Conservation (phyloP, 257 asterid genomes). For the Solanum etuberosum region DNA sequence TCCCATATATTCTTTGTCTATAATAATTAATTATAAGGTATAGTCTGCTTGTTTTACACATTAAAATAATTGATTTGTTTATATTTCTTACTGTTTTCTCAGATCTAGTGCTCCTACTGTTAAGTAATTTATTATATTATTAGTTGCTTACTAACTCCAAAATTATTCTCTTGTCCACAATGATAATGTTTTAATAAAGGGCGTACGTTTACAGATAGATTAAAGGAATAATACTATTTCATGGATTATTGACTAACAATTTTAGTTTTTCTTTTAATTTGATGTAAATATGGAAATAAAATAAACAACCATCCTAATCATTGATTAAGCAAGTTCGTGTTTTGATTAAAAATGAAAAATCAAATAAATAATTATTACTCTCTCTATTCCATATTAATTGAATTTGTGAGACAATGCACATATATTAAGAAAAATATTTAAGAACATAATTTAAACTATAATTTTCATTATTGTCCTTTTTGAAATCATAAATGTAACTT, state of each 20-base stretch:
- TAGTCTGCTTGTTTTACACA: background rate
- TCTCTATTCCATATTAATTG: too few species aligned
- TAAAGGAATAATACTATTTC: background rate
- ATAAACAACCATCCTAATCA: background rate
- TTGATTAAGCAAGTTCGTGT: background rate
- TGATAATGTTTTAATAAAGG: background rate
- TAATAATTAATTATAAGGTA: background rate
- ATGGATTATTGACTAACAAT: background rate
- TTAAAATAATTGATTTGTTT: background rate
- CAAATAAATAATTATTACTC: background rate
- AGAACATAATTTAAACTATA: too few species aligned
- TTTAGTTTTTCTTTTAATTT: background rate
- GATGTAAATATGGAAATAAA: background rate
- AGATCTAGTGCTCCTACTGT: background rate
- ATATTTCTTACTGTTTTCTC: background rate
- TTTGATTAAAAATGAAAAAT: background rate
- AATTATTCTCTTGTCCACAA: background rate
- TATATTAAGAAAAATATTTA: too few species aligned
- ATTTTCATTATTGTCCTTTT: too few species aligned
- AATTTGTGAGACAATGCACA: too few species aligned
- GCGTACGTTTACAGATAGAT: background rate
- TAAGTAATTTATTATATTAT: background rate
- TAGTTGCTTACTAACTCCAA: background rate
- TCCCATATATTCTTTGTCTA: background rate
- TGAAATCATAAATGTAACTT: too few species aligned